Evolutionary conservation across 441 rosid species (phyloP).

Genomic region (Populus hybrid): DNA sequence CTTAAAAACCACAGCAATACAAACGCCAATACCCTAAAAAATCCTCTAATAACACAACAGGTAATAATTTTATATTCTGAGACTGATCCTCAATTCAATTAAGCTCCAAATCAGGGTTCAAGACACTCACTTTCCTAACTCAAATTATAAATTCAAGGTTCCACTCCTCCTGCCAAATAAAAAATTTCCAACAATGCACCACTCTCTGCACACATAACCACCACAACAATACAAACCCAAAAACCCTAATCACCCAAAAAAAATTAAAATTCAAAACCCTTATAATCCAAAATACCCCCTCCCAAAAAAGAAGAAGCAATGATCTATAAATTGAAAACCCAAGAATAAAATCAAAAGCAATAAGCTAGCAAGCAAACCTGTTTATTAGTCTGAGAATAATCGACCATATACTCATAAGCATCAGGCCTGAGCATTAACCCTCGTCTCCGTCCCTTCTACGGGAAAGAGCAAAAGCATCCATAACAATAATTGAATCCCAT

Average conservation of each 20-base stretch:
- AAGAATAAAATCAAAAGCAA: background rate
- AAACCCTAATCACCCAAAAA: background rate
- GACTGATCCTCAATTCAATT: background rate
- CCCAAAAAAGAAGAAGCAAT: background rate
- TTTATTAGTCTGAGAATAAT: conserved; percentile 90
- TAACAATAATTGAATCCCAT: conserved; percentile 87
- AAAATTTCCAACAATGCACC: background rate
- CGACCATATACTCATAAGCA: conserved; percentile 97
- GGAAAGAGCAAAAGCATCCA: conserved; percentile 99
- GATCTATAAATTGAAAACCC: background rate
- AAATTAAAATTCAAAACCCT: background rate
- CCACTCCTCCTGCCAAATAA: background rate
- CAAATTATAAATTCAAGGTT: no score
- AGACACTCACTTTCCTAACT: no score
- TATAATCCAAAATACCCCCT: background rate
- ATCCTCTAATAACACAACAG: background rate
- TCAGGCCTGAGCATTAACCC: conserved; percentile 99
- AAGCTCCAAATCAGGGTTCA: background rate
- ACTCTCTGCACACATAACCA: background rate
- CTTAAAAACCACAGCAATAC: background rate
- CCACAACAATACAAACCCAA: background rate
- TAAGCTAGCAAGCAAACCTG: conserved; percentile 40
- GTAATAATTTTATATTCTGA: background rate
- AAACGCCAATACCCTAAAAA: background rate
- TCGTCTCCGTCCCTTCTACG: conserved; percentile 96